Base-by-base conservation (phyloP, 257 asterid species). In the Leonotis leonurus region DNA sequence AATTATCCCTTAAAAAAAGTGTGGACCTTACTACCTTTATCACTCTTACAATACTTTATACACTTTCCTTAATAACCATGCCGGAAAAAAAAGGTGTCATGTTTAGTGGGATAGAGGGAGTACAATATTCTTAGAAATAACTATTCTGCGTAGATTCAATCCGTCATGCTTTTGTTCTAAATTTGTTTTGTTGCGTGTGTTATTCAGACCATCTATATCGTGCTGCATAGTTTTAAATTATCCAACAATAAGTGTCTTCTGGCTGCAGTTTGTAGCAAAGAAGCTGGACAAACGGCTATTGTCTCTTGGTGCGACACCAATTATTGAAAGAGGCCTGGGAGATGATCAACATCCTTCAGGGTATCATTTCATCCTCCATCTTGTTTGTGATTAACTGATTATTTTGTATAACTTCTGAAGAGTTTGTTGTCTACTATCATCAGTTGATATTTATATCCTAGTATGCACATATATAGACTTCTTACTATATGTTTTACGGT, bases 331-430 rank as follows among this genome's bases (percentile, higher is more conserved):
- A 80, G 97, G 99, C 46, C 81, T 89, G 56, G 99, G 99, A 74
- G 97, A 93, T 83, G 99, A 92, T 72, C 99, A 92, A 75, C 96
- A 89, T 65, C 86, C 92, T 63, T 82, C 97, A 61, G 97, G 99
- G 99, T 92, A 85, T 65, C 75, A 8, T 65, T 65, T 53, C 37
- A 64, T 53, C 62, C 49, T 32, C 17, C 13, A 20, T 59, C 37
- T 43, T 56, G 50, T 17, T 44, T 71, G 4, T 41, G 49, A 25
- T 52, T 56, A 61, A 33, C 17, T 41, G 49, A 25, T 52, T 56
- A 61, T 40, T 17, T 65, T 41, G 17, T 25, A 67, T 61, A 16
- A n/a, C 32, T 48, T 20, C 22, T 26, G 6, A 39, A 16, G 35
- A 27, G n/a, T n/a, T n/a, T n/a, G n/a, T 45, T 54, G 40, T 49